A percentile compares a stretch with the other conserved stretches of the same genome.
These are phyloP conservation scores for Populus ilicifolia DNA, from an alignment of 345 rosid species.

Conservation along the genomic window DNA sequence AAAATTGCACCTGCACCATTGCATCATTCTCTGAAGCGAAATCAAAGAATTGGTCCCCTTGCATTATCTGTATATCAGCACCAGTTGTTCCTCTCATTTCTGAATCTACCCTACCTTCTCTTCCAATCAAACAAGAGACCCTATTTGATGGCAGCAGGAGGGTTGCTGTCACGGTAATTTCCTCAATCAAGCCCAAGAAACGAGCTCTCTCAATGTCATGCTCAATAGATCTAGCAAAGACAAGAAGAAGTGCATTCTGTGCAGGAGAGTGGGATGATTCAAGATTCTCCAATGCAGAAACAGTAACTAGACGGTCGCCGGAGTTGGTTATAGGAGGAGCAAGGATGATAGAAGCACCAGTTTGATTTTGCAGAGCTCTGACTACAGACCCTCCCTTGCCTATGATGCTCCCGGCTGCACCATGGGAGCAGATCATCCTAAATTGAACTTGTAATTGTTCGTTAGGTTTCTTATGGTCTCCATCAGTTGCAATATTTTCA, in stretches of 20 bases:
- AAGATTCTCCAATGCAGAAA: constrained; percentile 35
- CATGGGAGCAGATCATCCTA: constrained; percentile 46
- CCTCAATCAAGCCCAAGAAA: constrained; percentile 25
- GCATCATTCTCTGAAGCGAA: constrained; percentile 36
- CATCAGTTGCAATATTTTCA: constrained; percentile 19
- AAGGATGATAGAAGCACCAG: constrained; percentile 56
- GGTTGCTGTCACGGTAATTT: constrained; percentile 44
- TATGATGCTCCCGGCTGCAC: constrained; percentile 56
- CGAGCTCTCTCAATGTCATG: constrained; percentile 37
- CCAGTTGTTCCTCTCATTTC: constrained; percentile 33
- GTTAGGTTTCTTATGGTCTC: constrained; percentile 16
- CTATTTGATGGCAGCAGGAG: constrained; percentile 40
- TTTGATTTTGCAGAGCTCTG: constrained; percentile 49
- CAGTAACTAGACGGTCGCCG: constrained; percentile 9
- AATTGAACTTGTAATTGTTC: constrained; percentile 37
- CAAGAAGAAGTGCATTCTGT: constrained; percentile 51
- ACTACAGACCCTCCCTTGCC: constrained; percentile 54
- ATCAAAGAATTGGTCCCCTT: constrained; percentile 25
- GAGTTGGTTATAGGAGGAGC: constrained; percentile 18
- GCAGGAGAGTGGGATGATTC: constrained; percentile 52
- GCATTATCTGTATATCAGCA: constrained; percentile 40
- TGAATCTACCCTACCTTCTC: constrained; percentile 21
- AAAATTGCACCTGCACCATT: constrained; percentile 45
- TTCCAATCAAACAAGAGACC: constrained; percentile 26
- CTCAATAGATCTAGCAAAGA: constrained; percentile 58